Base-by-base conservation (phyloP, 495 filamentous ascomycete species). In the Lasiosphaeris hirsuta region DNA sequence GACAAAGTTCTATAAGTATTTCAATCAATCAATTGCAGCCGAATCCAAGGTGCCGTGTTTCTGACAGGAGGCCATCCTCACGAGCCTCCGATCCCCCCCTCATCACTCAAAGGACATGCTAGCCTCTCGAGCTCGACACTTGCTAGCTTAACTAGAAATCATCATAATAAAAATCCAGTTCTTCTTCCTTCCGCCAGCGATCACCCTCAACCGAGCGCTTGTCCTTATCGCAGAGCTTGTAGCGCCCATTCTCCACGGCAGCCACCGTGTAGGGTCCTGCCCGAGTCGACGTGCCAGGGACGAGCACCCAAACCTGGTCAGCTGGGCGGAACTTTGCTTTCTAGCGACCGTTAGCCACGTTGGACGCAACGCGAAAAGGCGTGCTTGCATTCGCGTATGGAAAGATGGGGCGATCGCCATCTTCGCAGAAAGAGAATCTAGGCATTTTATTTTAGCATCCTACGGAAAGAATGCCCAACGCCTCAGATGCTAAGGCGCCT, bases 391-490 rank as follows among this genome's bases (percentile, higher is more conserved):
- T 15, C 17, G 42, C 8, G 42, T 45, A 45, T 18, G 6, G 10
- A 3, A 18, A 1, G 15, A 45, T 18, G 13, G 42, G 42, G 15
- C 42, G 42, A 45, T 45, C 42, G 17, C 42, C 42, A 18, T 45
- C 42, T 18, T 45, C 42, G 13, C 42, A 6, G 42, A 45, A 45
- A 45, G 42, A 45, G 42, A 45, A 45, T n/a, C 42, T 45, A 45
- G 15, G 42, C 17, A 18, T 45, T 8, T 45, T 45, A 18, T 45
- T 8, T 45, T 18, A 45, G 42, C 42, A 45, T 45, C 13, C 17
- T 45, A n/a, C 42, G 11, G 15, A 18, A n/a, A 45, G 15, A 18
- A 4, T 45, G 11, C 3, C n/a, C n/a, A 3, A 6, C 8, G 19
- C 11, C 13, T 45, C 42, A 45, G 34, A 51, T 41, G 23, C 2